A percentile compares a stretch with the other conserved stretches of the same genome.
Conservation (phyloP, 495 filamentous ascomycete species). For the Venustampulla echinocandica region DNA sequence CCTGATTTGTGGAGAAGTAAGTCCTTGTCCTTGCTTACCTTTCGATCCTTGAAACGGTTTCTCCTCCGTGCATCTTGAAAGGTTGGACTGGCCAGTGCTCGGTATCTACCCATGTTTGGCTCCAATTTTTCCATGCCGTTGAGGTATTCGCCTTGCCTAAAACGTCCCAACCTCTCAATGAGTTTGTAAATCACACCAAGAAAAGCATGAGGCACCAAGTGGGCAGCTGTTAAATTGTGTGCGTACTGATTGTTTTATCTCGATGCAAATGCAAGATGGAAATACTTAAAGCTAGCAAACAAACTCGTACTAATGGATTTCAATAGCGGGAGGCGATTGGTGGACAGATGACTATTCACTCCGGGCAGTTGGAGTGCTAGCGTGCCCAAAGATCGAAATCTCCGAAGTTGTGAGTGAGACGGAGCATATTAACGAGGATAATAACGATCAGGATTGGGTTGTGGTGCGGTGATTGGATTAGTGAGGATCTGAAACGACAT, state of each 20-base stretch:
- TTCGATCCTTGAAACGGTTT: too few relatives aligned
- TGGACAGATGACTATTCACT: constrained; percentile 6
- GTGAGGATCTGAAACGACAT: too few relatives aligned
- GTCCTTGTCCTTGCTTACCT: background rate
- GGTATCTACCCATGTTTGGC: too few relatives aligned
- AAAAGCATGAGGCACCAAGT: constrained; percentile 16
- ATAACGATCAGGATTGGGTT: constrained; percentile 11
- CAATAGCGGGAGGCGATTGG: constrained; percentile 5
- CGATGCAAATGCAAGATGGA: background rate
- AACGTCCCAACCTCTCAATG: too few relatives aligned
- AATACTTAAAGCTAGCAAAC: background rate
- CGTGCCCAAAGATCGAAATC: background rate
- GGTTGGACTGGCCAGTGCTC: too few relatives aligned
- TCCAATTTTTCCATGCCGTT: too few relatives aligned
- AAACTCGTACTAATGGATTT: background rate
- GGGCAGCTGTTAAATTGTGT: constrained; percentile 12
- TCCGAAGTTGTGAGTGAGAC: background rate
- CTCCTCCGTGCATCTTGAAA: too few relatives aligned
- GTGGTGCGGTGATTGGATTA: too few relatives aligned
- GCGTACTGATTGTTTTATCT: background rate
- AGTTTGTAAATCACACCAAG: too few relatives aligned
- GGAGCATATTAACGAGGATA: background rate
- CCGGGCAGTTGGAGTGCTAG: background rate
- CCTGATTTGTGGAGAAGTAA: constrained; percentile 20
- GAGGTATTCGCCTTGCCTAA: too few relatives aligned